A percentile compares a stretch with the other conserved stretches of the same genome.
phyloP scores from a whole-genome alignment of 73 alveolate genomes.

The Paramecium primaurelia region DNA sequence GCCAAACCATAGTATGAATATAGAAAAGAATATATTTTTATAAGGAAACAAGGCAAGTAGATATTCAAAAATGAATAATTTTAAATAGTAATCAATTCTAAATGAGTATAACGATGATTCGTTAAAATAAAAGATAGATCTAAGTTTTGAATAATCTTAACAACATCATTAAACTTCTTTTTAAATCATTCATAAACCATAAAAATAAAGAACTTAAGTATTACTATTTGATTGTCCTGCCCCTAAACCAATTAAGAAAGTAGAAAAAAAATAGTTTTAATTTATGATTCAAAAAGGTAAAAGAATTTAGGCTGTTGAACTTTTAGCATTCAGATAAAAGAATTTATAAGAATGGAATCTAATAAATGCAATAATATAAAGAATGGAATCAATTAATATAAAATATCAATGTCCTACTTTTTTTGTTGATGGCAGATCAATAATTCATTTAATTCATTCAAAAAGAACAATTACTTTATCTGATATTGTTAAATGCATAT shows the following conservation, averaged over 20 bases:
- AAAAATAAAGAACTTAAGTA: not conserved
- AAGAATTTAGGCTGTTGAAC: not conserved
- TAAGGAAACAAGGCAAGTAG: not conserved
- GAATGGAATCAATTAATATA: not conserved
- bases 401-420: not conserved
- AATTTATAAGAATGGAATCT: not conserved
- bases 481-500: not conserved
- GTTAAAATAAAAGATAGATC: not conserved
- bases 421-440: slow-evolving; percentile 33
- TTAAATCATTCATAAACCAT: not conserved
- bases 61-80: not conserved
- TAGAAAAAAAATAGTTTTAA: not conserved
- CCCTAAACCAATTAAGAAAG: not conserved
- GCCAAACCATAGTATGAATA: not conserved
- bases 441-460: not conserved
- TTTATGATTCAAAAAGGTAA: slow-evolving; percentile 9
- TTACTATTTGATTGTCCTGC: not conserved
- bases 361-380: not conserved
- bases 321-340: not conserved
- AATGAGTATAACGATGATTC: not conserved
- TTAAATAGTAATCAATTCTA: not conserved
- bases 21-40: not conserved
- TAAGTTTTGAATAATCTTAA: not conserved
- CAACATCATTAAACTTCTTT: not conserved
- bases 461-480: not conserved